Evolutionary conservation across 225 moss, liverwort and hornwort genomes (phyloP), one percentile per base, ranked within the genome.

Genomic region (Takakia lepidozioides): DNA sequence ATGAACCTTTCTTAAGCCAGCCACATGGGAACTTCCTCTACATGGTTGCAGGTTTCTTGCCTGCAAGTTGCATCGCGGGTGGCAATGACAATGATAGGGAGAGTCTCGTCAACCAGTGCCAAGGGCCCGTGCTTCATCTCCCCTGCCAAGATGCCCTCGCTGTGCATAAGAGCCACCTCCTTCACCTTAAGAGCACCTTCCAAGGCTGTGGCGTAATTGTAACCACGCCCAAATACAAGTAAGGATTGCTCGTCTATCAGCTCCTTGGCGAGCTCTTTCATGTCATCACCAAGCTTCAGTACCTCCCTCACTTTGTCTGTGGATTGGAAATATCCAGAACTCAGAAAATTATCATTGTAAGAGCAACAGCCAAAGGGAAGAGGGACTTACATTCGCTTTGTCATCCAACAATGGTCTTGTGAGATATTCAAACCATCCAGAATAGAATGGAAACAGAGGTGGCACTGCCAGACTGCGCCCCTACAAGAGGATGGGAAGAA

Each of bases 41-140:
- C n/a, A n/a, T n/a, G n/a, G n/a, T n/a, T n/a, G n/a, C n/a, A n/a
- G 22, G 37, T 14, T 43, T 47, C 62, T 62, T 78, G 72, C 95
- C 84, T 98, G 91, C 82, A 98, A 50, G 98, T 98, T 38, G 82
- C 74, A 75, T 98, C 98, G 49, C 98, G 80, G 48, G 91, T 98
- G 52, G 91, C 98, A 54, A 98, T 65, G 23, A 98, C 98, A 51
- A 98, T 91, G 27, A 98, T 83, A 10, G 98, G 91, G 50, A 98
- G 87, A 48, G 80, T 87, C 60, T 98, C 98, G 70, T 98, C 98
- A 59, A 98, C 98, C 52, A 98, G 69, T 20, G 98, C 91, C 52
- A 98, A 58, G 42, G 91, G 91, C 41, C 98, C 98, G 57, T 98
- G 98, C 63, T 98, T 98, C 98, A 98, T 98, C 68, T 98, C 98